Evolutionary conservation across 139 green algal species (phyloP).

Genomic region (Chlorella sp.): DNA sequence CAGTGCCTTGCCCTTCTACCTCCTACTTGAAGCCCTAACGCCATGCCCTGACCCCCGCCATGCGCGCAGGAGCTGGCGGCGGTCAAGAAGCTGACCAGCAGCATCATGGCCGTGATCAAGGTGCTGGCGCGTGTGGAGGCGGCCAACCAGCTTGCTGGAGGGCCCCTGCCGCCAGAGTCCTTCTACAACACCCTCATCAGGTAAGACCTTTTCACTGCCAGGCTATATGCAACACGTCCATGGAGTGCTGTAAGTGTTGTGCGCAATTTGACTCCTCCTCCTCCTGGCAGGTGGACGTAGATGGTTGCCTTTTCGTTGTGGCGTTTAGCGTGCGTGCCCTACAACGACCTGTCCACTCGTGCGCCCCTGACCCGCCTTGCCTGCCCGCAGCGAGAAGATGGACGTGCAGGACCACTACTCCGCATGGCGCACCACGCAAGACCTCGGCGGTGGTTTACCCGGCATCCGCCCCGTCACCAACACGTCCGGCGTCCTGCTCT

Average conservation of each 20-base stretch:
- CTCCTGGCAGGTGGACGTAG: neutral
- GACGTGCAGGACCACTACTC: slow-evolving; percentile 89
- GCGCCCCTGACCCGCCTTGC: too few relatives aligned
- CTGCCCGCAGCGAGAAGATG: slow-evolving; percentile 73
- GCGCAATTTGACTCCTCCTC: too few relatives aligned
- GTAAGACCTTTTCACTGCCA: neutral
- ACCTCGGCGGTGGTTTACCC: slow-evolving; percentile 14
- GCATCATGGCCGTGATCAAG: slow-evolving; percentile 89
- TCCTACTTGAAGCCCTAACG: neutral
- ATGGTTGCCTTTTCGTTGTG: too few relatives aligned
- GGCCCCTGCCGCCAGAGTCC: slow-evolving; percentile 66
- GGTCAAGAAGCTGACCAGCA: slow-evolving; percentile 82
- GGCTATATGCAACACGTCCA: neutral
- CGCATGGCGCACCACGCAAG: slow-evolving; percentile 75
- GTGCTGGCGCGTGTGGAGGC: slow-evolving; percentile 76
- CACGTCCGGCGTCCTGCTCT: neutral
- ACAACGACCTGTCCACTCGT: too few relatives aligned
- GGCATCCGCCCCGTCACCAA: slow-evolving; percentile 10
- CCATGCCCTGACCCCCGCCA: neutral
- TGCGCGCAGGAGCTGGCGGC: slow-evolving; percentile 62
- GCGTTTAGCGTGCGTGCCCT: too few relatives aligned
- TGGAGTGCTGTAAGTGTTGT: neutral
- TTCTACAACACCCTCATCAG: slow-evolving; percentile 92
- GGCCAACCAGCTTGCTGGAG: slow-evolving; percentile 63
- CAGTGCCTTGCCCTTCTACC: neutral